Conservation (phyloP, 176 grass and related monocot species). For the Carex scoparia region DNA sequence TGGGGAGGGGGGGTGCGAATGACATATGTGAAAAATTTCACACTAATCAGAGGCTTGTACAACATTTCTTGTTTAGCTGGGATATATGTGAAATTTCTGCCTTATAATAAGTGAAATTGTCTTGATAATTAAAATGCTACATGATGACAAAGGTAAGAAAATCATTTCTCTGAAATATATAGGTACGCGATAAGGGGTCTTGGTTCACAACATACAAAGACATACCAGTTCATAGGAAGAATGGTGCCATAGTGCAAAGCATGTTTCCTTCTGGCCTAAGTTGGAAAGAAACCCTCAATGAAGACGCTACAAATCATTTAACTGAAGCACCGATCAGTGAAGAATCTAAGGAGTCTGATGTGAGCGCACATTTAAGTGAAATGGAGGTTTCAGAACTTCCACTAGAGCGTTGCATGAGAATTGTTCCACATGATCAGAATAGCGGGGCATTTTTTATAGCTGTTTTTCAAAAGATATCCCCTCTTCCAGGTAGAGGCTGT, state of each 20-base stretch:
- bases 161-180: constrained; percentile 11
- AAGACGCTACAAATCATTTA: constrained; percentile 27
- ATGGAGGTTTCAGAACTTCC: constrained; percentile 68
- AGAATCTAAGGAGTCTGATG: constrained; percentile 25
- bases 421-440: constrained; percentile 94
- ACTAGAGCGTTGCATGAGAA: constrained; percentile 82
- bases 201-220: constrained; percentile 81
- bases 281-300: constrained; percentile 25
- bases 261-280: constrained; percentile 94
- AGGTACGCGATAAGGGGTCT: constrained; percentile 83
- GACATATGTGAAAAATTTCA: neutral
- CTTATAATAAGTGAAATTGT: neutral
- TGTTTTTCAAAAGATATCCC: constrained; percentile 71
- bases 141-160: neutral
- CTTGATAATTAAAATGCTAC: neutral
- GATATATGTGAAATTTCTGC: neutral
- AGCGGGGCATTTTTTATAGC: constrained; percentile 95
- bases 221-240: constrained; percentile 63
- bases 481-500: constrained; percentile 44
- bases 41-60: neutral
- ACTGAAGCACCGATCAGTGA: constrained; percentile 26
- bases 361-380: constrained; percentile 4
- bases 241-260: constrained; percentile 51
- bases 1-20: neutral
- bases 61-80: neutral